Percentiles rank a stretch among this genome's conserved stretches.
Conservation (phyloP, 192 early-diverging fungal species). For the Umbelopsis sp. region DNA sequence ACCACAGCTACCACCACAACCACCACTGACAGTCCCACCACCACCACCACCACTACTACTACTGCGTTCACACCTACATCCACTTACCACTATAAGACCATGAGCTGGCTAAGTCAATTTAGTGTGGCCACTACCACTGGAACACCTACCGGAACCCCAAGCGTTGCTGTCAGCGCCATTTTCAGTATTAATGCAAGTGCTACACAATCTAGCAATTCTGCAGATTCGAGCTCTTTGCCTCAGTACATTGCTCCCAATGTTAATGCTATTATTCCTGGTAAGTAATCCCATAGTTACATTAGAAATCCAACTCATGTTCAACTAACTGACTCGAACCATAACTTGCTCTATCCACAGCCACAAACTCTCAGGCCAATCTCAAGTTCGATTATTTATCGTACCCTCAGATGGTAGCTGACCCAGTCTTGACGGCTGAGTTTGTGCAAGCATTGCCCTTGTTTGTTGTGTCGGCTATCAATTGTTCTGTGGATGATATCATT, state of each 20-base stretch:
- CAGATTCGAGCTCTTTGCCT: slow-evolving; percentile 6
- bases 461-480: slow-evolving; percentile 15
- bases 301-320: too few relatives aligned
- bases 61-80: slow-evolving; percentile 17
- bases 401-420: slow-evolving; percentile 29
- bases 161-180: slow-evolving; percentile 9
- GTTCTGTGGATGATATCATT: slow-evolving; percentile 27
- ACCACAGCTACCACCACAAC: not conserved
- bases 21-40: not conserved
- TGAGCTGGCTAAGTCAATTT: slow-evolving; percentile 24
- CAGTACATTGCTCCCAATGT: slow-evolving; percentile 34
- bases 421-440: slow-evolving; percentile 33
- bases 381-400: slow-evolving; percentile 30
- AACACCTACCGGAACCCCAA: not conserved
- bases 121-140: not conserved
- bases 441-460: slow-evolving; percentile 24
- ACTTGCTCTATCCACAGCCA: not conserved
- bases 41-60: not conserved
- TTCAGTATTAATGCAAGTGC: not conserved
- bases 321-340: too few relatives aligned
- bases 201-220: not conserved
- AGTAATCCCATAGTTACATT: not conserved
- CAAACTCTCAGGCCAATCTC: slow-evolving; percentile 11
- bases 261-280: slow-evolving; percentile 23
- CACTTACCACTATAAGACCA: slow-evolving; percentile 26